Evolutionary conservation across 129 eudicot genomes (phyloP).

Genomic region (Gnaphalium uliginosum): DNA sequence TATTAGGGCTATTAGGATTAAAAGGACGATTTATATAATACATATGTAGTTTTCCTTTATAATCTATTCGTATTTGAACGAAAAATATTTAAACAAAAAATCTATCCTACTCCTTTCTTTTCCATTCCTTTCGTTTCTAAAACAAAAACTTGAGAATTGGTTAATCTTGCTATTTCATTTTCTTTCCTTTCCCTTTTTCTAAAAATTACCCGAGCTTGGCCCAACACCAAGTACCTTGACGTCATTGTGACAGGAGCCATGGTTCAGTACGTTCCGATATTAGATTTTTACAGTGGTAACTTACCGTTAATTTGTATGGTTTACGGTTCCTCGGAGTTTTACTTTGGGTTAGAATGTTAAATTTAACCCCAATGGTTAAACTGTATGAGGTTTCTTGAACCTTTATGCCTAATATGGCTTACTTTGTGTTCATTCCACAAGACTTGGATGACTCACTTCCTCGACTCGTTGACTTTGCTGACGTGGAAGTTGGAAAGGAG

Average conservation of each 20-base stretch:
- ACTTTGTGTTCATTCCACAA: constrained; percentile 71
- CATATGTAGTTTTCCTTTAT: no score
- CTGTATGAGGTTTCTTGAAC: constrained; percentile 61
- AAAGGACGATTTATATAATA: no score
- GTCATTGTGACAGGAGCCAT: constrained; percentile 66
- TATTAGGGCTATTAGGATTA: no score
- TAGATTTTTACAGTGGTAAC: constrained; percentile 57
- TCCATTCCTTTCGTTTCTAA: no score
- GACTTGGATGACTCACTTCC: constrained; percentile 44
- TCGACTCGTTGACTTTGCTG: constrained; percentile 37
- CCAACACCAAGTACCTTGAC: constrained; percentile 63
- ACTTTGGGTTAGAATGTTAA: constrained; percentile 54
- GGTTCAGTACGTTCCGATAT: constrained; percentile 57
- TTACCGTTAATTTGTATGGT: constrained; percentile 48
- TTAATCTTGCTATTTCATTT: no score
- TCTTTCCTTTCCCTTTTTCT: no score
- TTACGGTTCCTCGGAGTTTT: constrained; percentile 69
- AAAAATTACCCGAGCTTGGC: constrained; percentile 45
- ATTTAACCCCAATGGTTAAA: constrained; percentile 52
- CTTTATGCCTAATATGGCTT: constrained; percentile 70
- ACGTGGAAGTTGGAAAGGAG: constrained; percentile 46
- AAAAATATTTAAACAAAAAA: no score
- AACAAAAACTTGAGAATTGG: no score
- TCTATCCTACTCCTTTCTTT: no score
- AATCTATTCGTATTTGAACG: no score